Evolutionary conservation across 371 early-diverging fungal genomes (phyloP), one percentile per base, ranked within the genome.

Genomic region (Rhizomucor miehei): DNA sequence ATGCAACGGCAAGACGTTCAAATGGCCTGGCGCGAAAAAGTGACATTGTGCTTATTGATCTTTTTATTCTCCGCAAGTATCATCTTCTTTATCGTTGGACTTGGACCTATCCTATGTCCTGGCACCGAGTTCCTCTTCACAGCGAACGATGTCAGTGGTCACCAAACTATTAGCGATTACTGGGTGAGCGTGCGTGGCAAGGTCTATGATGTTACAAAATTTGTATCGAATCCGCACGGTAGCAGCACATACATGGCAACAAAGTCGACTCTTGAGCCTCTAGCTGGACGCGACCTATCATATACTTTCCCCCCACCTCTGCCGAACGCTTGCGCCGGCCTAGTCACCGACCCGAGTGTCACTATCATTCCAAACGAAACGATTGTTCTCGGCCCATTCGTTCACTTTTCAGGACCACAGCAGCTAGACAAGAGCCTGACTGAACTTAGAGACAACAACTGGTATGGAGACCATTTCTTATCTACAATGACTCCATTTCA

Each of bases 1-100:
- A 91, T 93, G 88, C 84, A 82, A 59, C 85, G 92, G 34, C 82
- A 84, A 50, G 95, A 95, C 65, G 82, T 95, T 12, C 92, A 84
- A 46, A 89, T 91, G 91, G 98, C 98, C 1, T 94, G 93, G 93
- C 68, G 93, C 14, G 95, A 94, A 71, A 94, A 94, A 55, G 80
- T 92, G 1, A 89, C 93, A 0, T 65, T 94, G 11, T 91, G 90
- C 68, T 65, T 86, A 21, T 63, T 91, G 52, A 89, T 91, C 44
- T 69, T 84, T 60, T 57, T 73, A 19, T 65, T 78, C 39, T 85
- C 80, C 0, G 75, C 66, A 0, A 48, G 64, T 14, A 71, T 79
- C 37, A 73, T 84, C 13, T 85, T 85, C 46, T 69, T 82, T 38
- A 85, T 82, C 49, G 76, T 81, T 19, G 85, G 82, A 1, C 62